phyloP scores from a whole-genome alignment of 1,139 yeast genomes.

The Saccharomyces hybrid region DNA sequence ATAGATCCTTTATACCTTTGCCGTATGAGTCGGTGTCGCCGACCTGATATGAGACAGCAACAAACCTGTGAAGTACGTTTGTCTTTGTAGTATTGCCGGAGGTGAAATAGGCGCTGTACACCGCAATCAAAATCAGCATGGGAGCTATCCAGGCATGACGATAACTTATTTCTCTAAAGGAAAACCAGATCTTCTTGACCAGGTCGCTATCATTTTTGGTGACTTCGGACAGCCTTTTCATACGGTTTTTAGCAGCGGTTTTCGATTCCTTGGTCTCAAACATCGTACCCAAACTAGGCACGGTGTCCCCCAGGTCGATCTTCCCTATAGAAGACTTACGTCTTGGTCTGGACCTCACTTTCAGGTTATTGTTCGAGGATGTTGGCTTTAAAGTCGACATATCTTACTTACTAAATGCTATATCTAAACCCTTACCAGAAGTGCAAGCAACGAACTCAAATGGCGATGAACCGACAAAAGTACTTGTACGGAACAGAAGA shows the following conservation, averaged over 20 bases:
- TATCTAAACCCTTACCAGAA: not conserved
- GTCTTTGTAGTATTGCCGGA: slow-evolving; percentile 46
- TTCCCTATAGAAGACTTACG: slow-evolving; percentile 28
- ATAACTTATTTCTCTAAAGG: slow-evolving; percentile 53
- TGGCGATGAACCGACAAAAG: not conserved
- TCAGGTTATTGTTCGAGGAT: not conserved
- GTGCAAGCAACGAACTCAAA: not conserved
- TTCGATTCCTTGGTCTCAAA: slow-evolving; percentile 19
- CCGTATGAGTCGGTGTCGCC: slow-evolving; percentile 46
- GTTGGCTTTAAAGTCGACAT: not conserved
- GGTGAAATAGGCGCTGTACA: slow-evolving; percentile 38
- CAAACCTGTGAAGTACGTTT: slow-evolving; percentile 56
- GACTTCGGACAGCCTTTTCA: slow-evolving; percentile 17
- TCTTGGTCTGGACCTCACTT: slow-evolving; percentile 18
- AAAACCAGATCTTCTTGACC: slow-evolving; percentile 43
- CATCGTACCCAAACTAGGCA: slow-evolving; percentile 24
- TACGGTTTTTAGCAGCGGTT: slow-evolving; percentile 21
- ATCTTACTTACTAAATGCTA: not conserved
- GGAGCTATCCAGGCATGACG: slow-evolving; percentile 78
- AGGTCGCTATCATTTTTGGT: slow-evolving; percentile 20
- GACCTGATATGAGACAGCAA: slow-evolving; percentile 53
- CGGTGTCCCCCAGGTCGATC: slow-evolving; percentile 25
- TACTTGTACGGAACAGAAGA: not conserved
- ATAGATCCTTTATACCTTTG: slow-evolving; percentile 74
- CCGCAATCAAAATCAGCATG: slow-evolving; percentile 37